Conservation (phyloP, 768 basidiomycete genomes). For the Russula ochroleuca region DNA sequence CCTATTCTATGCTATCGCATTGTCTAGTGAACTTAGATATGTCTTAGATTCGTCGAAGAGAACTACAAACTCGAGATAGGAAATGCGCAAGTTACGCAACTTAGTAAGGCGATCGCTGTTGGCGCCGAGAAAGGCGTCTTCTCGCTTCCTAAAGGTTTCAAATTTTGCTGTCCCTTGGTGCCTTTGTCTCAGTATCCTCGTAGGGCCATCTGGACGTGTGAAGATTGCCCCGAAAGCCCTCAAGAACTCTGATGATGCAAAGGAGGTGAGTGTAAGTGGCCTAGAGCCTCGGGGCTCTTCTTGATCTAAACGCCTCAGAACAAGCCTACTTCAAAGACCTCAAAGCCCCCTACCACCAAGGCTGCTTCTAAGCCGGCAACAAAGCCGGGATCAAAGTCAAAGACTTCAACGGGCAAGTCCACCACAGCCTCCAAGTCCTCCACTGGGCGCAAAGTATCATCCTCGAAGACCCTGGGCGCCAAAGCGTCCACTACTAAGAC, state of each 20-base stretch:
- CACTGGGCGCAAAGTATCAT: slow-evolving; percentile 31
- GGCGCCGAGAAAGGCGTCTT: slow-evolving; percentile 83
- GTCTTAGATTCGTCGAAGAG: slow-evolving; percentile 70
- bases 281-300: slow-evolving; percentile 23
- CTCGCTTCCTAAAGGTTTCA: slow-evolving; percentile 78
- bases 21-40: slow-evolving; percentile 10
- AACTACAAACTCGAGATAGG: slow-evolving; percentile 80
- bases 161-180: slow-evolving; percentile 1
- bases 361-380: slow-evolving; percentile 31
- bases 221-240: slow-evolving; percentile 64
- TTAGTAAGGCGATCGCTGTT: slow-evolving; percentile 74
- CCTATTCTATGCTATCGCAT: slow-evolving; percentile 18
- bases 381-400: slow-evolving; percentile 34
- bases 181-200: slow-evolving; percentile 7
- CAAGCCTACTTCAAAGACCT: slow-evolving; percentile 38
- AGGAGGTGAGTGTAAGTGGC: slow-evolving; percentile 46
- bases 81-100: slow-evolving; percentile 69
- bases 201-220: slow-evolving; percentile 50
- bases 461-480: slow-evolving; percentile 24
- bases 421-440: slow-evolving; percentile 34
- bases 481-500: slow-evolving; percentile 24
- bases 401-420: slow-evolving; percentile 31
- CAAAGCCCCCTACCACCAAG: slow-evolving; percentile 33
- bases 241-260: slow-evolving; percentile 48
- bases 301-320: slow-evolving; percentile 33